Conservation (phyloP, 1,284 basidiomycete genomes). For the Papiliotrema flavescens region DNA sequence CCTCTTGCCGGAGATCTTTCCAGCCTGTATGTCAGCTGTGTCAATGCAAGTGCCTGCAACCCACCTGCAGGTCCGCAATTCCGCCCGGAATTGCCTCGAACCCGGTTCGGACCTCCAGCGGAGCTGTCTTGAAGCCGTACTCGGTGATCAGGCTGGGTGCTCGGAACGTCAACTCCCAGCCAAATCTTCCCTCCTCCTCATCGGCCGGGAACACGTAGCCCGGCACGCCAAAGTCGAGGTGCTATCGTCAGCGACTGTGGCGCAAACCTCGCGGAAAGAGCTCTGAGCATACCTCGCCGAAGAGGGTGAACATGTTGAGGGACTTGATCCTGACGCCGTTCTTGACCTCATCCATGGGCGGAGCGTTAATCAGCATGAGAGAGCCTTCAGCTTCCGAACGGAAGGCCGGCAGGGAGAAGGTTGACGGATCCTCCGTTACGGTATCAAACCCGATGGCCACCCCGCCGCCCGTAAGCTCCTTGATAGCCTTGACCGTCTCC, state of each 20-base stretch:
- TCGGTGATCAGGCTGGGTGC: slow-evolving; percentile 16
- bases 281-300: slow-evolving; percentile 4
- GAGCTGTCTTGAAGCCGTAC: slow-evolving; percentile 22
- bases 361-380: slow-evolving; percentile 7
- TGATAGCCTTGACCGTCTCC: slow-evolving; percentile 11
- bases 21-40: slow-evolving; percentile 1
- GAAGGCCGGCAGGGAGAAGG: slow-evolving; percentile 8
- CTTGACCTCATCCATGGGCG: slow-evolving; percentile 6
- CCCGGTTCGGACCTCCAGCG: slow-evolving; percentile 16
- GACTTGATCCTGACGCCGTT: slow-evolving; percentile 6
- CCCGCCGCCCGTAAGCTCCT: slow-evolving; percentile 15
- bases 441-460: slow-evolving; percentile 15
- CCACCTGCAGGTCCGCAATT: slow-evolving; percentile 7
- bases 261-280: no score
- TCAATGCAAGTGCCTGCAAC: no score
- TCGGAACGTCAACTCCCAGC: background rate
- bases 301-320: slow-evolving; percentile 11
- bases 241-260: background rate
- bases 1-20: slow-evolving; percentile 29
- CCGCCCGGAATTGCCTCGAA: slow-evolving; percentile 18
- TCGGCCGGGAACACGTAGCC: background rate
- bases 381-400: slow-evolving; percentile 6
- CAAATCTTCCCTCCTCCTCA: background rate
- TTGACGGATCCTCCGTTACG: slow-evolving; percentile 8
- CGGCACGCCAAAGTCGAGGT: background rate